phyloP scores from a whole-genome alignment of 805 yeast genomes.

The Myxozyma geophila region DNA sequence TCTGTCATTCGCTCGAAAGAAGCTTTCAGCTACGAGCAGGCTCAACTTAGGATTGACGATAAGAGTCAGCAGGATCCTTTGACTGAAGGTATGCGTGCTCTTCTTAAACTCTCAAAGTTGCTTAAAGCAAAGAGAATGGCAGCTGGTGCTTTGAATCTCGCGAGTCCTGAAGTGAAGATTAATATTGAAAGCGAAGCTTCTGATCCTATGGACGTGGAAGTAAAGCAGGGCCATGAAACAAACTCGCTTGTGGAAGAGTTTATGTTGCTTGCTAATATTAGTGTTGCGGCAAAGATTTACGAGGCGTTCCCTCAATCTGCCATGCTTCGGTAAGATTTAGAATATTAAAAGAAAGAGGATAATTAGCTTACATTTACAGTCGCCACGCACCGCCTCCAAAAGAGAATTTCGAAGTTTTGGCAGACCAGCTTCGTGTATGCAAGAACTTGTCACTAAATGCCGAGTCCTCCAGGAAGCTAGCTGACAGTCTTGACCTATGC shows the following conservation, averaged over 20 bases:
- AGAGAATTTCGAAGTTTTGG: conserved; percentile 84
- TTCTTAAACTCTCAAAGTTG: conserved; percentile 77
- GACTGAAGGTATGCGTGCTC: conserved; percentile 84
- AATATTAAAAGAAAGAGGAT: background rate
- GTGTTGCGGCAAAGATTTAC: conserved; percentile 90
- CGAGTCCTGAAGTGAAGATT: conserved; percentile 97
- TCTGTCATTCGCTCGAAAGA: conserved; percentile 89
- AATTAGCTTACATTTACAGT: conserved; percentile 49
- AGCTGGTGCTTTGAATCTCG: conserved; percentile 94
- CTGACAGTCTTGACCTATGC: conserved; percentile 91
- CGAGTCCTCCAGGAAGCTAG: conserved; percentile 87
- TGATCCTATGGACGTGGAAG: conserved; percentile 94
- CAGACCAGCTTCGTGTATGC: conserved; percentile 83
- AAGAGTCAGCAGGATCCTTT: conserved; percentile 73
- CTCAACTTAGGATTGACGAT: conserved; percentile 91
- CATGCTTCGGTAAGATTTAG: conserved; percentile 56
- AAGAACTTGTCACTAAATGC: conserved; percentile 76
- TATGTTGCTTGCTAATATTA: conserved; percentile 95
- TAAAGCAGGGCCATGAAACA: conserved; percentile 84
- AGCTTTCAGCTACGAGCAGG: conserved; percentile 92
- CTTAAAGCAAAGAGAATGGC: conserved; percentile 83
- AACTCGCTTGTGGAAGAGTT: conserved; percentile 97
- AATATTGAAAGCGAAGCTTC: conserved; percentile 96
- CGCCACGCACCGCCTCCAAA: conserved; percentile 98
- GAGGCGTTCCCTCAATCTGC: conserved; percentile 97